These are phyloP conservation scores for Phialophora expanda DNA, from an alignment of 2,329 filamentous ascomycete genomes.

Conservation along the genomic window DNA sequence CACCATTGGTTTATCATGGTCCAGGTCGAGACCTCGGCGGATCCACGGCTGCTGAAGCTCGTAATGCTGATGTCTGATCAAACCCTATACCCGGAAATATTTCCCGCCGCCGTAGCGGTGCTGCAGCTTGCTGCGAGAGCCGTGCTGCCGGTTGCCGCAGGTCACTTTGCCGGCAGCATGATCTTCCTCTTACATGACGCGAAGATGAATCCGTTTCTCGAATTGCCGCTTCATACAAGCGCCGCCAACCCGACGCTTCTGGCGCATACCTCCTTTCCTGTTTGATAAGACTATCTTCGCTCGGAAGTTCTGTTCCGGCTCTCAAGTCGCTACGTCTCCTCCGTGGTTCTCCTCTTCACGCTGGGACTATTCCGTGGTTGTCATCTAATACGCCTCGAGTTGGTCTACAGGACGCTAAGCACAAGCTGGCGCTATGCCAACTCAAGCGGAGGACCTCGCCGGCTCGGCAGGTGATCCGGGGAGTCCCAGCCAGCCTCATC, in stretches of 20 bases:
- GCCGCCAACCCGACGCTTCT: background rate
- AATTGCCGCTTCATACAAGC: background rate
- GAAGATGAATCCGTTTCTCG: background rate
- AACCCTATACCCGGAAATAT: conserved; percentile 4
- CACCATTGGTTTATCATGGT: background rate
- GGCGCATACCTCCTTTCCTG: background rate
- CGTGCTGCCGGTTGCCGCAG: background rate
- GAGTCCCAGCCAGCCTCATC: background rate
- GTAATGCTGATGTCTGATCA: background rate
- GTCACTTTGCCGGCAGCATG: background rate
- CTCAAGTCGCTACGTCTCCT: background rate
- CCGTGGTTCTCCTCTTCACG: background rate
- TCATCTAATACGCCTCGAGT: background rate
- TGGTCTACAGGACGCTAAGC: background rate
- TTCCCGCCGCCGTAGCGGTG: background rate
- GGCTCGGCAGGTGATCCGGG: background rate
- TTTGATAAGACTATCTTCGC: background rate
- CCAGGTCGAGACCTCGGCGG: background rate
- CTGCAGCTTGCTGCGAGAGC: background rate
- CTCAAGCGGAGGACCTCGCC: background rate
- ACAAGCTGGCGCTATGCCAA: background rate
- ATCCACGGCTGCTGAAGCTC: background rate
- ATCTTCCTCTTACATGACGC: background rate
- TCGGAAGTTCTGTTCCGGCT: background rate
- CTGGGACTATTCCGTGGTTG: background rate